phyloP scores from a whole-genome alignment of 331 rosid genomes.

The Quercus tomentella region DNA sequence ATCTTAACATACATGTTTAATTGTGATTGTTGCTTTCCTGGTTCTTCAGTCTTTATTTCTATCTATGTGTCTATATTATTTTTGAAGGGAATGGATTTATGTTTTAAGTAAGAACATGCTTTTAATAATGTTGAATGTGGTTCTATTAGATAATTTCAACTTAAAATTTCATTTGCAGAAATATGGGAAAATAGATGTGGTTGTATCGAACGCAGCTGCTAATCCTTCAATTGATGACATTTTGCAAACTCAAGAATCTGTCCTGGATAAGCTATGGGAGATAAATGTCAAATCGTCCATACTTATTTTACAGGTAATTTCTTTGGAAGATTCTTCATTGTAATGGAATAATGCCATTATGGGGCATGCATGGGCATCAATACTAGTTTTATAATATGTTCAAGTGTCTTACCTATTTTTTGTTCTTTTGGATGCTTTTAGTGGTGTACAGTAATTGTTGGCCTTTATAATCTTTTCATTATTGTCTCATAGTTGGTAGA shows the following conservation, averaged over 20 bases:
- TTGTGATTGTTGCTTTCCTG: neutral
- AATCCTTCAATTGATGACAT: slow-evolving; percentile 74
- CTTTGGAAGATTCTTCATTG: neutral
- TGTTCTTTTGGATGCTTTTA: neutral
- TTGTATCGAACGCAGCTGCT: slow-evolving; percentile 93
- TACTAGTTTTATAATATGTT: neutral
- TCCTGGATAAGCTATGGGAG: slow-evolving; percentile 95
- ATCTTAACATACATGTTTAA: neutral
- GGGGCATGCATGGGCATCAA: neutral
- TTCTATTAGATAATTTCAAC: slow-evolving; percentile 9
- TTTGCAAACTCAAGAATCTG: slow-evolving; percentile 57
- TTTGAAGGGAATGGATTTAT: neutral
- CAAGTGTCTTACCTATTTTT: neutral
- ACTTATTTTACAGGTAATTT: slow-evolving; percentile 75
- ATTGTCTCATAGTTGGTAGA: neutral
- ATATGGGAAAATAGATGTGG: slow-evolving; percentile 83
- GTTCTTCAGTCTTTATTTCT: neutral
- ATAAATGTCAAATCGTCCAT: slow-evolving; percentile 90
- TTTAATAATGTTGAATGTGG: slow-evolving; percentile 2
- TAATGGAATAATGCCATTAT: neutral
- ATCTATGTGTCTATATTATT: neutral
- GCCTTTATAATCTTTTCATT: neutral
- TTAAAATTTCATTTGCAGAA: slow-evolving; percentile 50
- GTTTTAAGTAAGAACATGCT: neutral
- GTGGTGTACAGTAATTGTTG: neutral